phyloP scores from a whole-genome alignment of 2,329 filamentous ascomycete genomes.

The Colletotrichum incanum region DNA sequence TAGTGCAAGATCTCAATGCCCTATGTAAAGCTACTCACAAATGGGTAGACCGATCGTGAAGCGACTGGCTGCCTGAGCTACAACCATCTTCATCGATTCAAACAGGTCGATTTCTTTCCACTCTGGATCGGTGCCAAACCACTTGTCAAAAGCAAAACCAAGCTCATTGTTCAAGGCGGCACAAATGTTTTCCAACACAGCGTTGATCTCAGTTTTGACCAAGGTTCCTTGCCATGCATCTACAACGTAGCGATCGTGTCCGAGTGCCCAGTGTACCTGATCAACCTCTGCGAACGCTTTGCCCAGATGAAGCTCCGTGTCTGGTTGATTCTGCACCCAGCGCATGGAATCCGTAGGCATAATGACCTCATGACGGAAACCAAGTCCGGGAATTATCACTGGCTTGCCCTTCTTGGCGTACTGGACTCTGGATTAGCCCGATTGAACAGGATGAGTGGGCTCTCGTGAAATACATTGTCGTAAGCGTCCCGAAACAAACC shows the following conservation, averaged over 20 bases:
- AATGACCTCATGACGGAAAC: constrained; percentile 58
- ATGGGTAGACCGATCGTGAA: constrained; percentile 53
- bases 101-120: constrained; percentile 55
- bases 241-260: constrained; percentile 50
- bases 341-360: constrained; percentile 58
- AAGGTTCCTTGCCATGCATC: constrained; percentile 56
- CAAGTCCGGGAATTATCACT: constrained; percentile 59
- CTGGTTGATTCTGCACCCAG: constrained; percentile 59
- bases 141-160: constrained; percentile 51
- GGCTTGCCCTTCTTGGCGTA: constrained; percentile 60
- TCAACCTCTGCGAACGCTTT: constrained; percentile 58
- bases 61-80: constrained; percentile 51
- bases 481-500: constrained; percentile 52
- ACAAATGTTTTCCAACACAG: constrained; percentile 53
- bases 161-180: constrained; percentile 55
- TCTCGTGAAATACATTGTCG: constrained; percentile 46
- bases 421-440: constrained; percentile 45
- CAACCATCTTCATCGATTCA: constrained; percentile 48
- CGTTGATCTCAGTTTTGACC: constrained; percentile 56
- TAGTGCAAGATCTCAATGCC: not conserved
- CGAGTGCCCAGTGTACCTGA: constrained; percentile 56
- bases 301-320: constrained; percentile 52
- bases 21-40: constrained; percentile 45
- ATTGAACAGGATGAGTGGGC: not conserved
- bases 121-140: constrained; percentile 52